phyloP scores from a whole-genome alignment of 2,329 filamentous ascomycete species.

The Aspergillus transmontanensis region DNA sequence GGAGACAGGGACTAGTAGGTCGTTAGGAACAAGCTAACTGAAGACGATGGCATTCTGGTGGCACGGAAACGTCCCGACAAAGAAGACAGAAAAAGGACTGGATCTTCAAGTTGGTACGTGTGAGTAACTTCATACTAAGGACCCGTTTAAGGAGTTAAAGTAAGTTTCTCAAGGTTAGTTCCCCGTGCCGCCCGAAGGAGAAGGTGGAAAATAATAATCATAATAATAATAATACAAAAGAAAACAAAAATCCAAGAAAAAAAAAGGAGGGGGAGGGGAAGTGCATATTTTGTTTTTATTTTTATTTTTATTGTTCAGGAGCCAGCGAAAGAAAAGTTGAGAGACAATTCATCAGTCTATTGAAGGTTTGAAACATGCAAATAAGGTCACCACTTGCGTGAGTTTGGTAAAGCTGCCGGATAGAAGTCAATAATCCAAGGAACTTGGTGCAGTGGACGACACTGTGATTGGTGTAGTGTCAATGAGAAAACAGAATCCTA shows the following conservation, averaged over 20 bases:
- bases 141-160: constrained; percentile 2
- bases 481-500: neutral
- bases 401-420: neutral
- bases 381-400: constrained; percentile 1
- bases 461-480: neutral
- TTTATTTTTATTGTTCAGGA: neutral
- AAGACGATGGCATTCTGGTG: constrained; percentile 5
- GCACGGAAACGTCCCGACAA: constrained; percentile 15
- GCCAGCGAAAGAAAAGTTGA: neutral
- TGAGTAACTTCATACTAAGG: constrained; percentile 5
- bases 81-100: constrained; percentile 8
- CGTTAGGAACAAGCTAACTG: constrained; percentile 1
- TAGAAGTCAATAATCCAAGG: neutral
- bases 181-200: constrained; percentile 12
- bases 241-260: neutral
- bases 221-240: neutral
- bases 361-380: constrained; percentile 2
- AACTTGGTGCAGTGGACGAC: neutral
- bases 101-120: constrained; percentile 13
- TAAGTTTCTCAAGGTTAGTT: constrained; percentile 2
- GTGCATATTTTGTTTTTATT: neutral
- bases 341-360: neutral
- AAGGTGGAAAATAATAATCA: neutral
- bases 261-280: constrained; percentile 5
- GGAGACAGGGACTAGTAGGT: constrained; percentile 5